Percentiles rank a stretch among this genome's conserved stretches.
phyloP scores from a whole-genome alignment of 768 basidiomycete species.

The Suillus placidus region DNA sequence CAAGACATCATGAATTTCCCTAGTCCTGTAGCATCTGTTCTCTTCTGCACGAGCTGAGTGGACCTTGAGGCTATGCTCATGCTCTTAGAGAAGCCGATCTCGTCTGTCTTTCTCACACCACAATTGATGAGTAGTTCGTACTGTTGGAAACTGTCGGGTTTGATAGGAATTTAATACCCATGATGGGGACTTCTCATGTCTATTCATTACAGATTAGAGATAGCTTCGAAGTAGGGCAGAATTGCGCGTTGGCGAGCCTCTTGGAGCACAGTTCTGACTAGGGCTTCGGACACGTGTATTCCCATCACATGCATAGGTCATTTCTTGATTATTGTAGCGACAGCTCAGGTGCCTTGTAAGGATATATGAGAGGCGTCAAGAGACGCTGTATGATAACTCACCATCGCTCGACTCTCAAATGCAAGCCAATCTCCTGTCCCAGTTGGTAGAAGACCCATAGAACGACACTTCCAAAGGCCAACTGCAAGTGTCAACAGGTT shows the following conservation, averaged over 20 bases:
- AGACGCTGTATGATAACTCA: conserved; percentile 31
- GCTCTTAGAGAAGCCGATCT: conserved; percentile 14
- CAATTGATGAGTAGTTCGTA: conserved; percentile 37
- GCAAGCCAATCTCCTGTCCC: conserved; percentile 95
- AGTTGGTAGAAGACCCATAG: conserved; percentile 89
- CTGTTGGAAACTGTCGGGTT: conserved; percentile 31
- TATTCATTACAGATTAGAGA: conserved; percentile 9
- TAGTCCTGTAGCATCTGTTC: conserved; percentile 21
- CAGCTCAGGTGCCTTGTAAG: conserved; percentile 46
- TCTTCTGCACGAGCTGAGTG: conserved; percentile 30
- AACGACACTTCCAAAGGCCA: conserved; percentile 90
- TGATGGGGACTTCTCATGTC: conserved; percentile 23
- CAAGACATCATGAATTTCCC: conserved; percentile 28
- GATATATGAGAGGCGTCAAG: conserved; percentile 1
- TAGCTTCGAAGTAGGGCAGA: not conserved
- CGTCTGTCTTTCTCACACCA: conserved; percentile 5
- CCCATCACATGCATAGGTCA: not conserved
- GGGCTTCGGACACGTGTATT: not conserved
- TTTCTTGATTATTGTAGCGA: conserved; percentile 35
- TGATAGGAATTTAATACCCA: conserved; percentile 40
- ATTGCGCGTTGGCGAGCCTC: conserved; percentile 3
- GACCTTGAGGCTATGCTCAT: conserved; percentile 24
- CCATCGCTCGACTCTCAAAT: conserved; percentile 79
- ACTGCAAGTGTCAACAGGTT: conserved; percentile 79
- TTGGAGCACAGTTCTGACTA: not conserved